Conservation (phyloP, 2,329 filamentous ascomycete genomes). For the Exophiala oligosperma region DNA sequence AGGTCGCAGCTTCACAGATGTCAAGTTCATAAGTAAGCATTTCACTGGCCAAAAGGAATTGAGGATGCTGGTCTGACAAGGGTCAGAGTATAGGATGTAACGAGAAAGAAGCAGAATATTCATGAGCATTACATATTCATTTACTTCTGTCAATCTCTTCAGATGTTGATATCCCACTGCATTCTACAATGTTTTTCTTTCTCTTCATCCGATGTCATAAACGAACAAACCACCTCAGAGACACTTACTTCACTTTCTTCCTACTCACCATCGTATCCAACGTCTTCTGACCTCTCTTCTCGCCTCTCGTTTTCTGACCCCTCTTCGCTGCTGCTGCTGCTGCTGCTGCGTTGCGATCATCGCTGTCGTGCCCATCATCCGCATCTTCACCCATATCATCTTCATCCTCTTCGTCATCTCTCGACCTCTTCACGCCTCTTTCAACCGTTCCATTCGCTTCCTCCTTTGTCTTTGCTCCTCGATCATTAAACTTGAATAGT, state of each 20-base stretch:
- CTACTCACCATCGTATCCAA: background rate
- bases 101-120: too few relatives aligned
- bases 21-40: too few relatives aligned
- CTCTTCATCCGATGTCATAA: background rate
- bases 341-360: background rate
- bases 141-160: too few relatives aligned
- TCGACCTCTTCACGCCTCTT: conserved; percentile 16
- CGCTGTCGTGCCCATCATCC: background rate
- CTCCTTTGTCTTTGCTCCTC: conserved; percentile 37
- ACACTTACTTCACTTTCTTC: background rate
- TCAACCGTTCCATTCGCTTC: conserved; percentile 15
- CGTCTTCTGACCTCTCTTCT: conserved; percentile 5
- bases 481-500: conserved; percentile 46
- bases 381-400: background rate
- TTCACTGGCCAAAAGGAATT: too few relatives aligned
- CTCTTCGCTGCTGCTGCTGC: background rate
- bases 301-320: background rate
- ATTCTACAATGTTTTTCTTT: too few relatives aligned
- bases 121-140: too few relatives aligned
- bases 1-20: too few relatives aligned
- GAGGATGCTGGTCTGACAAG: too few relatives aligned
- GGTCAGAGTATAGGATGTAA: too few relatives aligned
- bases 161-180: too few relatives aligned
- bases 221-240: background rate
- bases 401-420: conserved; percentile 10